These are phyloP conservation scores for Meyerozyma sp. DNA, from an alignment of 1,139 yeast genomes.

Conservation along the genomic window DNA sequence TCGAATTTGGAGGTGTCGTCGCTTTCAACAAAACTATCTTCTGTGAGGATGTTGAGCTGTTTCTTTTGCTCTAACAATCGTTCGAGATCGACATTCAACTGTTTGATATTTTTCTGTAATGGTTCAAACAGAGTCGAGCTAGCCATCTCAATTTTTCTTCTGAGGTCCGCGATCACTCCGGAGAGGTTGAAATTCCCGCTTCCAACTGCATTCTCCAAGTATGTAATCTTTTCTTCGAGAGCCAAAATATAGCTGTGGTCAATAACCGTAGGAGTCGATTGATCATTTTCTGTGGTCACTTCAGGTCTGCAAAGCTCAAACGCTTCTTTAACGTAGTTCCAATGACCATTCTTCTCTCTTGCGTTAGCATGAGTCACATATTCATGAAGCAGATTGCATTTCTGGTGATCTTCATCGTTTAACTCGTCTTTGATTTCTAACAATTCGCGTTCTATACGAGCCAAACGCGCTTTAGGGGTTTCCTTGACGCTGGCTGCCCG, in stretches of 20 bases:
- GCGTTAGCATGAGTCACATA: neutral
- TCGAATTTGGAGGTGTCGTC: neutral
- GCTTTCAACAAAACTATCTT: neutral
- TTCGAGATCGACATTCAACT: conserved; percentile 4
- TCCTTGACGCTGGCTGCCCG: conserved; percentile 6
- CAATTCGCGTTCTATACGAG: conserved; percentile 9
- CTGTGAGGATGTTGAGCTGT: conserved; percentile 5
- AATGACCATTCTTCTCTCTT: neutral
- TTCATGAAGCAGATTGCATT: conserved; percentile 2
- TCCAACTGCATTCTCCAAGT: neutral
- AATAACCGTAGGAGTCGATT: neutral
- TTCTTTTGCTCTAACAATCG: conserved; percentile 6
- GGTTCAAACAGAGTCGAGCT: neutral
- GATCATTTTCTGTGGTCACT: too few relatives aligned
- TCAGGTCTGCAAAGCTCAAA: neutral
- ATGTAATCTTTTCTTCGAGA: neutral
- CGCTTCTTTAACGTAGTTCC: neutral
- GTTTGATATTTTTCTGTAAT: neutral
- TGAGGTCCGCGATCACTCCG: neutral
- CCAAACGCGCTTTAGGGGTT: conserved; percentile 8
- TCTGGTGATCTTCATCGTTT: conserved; percentile 5
- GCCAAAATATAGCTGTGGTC: neutral
- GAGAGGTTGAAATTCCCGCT: neutral
- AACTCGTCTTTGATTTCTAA: conserved; percentile 5
- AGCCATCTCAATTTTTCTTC: neutral